A percentile compares a stretch with the other conserved stretches of the same genome.
These are phyloP conservation scores for Paraglomus brasilianum DNA, from an alignment of 192 early-diverging fungal genomes.

Conservation along the genomic window DNA sequence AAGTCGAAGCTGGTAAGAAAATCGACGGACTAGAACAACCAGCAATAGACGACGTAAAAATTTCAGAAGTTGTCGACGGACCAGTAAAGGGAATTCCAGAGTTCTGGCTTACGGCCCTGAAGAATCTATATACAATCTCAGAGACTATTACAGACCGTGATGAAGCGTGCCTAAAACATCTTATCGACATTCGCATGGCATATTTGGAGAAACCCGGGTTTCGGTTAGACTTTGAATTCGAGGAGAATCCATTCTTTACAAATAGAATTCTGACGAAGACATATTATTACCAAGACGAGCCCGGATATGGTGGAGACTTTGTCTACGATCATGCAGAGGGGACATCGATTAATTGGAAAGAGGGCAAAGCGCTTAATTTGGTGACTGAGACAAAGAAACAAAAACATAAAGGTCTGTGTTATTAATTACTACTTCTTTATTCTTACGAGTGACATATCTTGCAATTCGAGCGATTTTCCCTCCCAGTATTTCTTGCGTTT, in stretches of 20 bases:
- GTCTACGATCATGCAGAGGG: constrained; percentile 93
- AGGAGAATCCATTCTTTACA: constrained; percentile 84
- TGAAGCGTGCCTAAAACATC: constrained; percentile 82
- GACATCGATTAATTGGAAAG: constrained; percentile 93
- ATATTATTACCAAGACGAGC: constrained; percentile 86
- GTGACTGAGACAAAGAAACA: constrained; percentile 98
- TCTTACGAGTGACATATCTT: not conserved
- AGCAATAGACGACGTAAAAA: constrained; percentile 39
- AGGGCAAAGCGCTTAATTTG: constrained; percentile 92
- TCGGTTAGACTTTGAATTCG: constrained; percentile 91
- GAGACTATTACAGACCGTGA: constrained; percentile 92
- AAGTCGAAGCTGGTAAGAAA: constrained; percentile 65
- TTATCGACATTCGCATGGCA: constrained; percentile 83
- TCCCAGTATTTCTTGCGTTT: not conserved
- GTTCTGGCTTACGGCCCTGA: constrained; percentile 95
- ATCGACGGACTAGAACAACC: constrained; percentile 61
- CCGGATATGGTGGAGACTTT: constrained; percentile 78
- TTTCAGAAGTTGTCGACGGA: constrained; percentile 42
- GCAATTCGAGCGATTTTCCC: too few species aligned
- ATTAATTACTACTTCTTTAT: constrained; percentile 6
- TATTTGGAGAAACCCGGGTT: constrained; percentile 93
- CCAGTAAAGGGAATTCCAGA: constrained; percentile 77
- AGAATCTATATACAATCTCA: constrained; percentile 75
- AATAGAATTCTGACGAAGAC: constrained; percentile 89
- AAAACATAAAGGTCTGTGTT: constrained; percentile 81